A percentile compares a stretch with the other conserved stretches of the same genome.
Evolutionary conservation across 164 flowering plant genomes (phyloP).

Genomic region (Malania oleifera): DNA sequence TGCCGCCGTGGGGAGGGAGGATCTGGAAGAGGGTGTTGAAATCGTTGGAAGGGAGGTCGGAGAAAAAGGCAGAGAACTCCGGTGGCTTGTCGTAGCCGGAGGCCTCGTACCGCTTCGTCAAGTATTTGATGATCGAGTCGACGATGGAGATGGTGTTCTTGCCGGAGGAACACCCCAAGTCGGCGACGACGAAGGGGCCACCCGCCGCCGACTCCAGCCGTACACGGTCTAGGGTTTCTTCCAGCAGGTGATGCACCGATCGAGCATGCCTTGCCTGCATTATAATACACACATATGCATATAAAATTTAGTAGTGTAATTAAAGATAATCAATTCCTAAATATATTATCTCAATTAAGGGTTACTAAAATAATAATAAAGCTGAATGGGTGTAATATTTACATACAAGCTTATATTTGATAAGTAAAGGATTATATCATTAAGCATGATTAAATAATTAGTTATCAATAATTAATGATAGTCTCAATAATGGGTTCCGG

Average conservation of each 20-base stretch:
- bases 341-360: too few relatives aligned
- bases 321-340: too few relatives aligned
- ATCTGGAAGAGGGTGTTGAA: slow-evolving; percentile 92
- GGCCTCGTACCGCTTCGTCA: slow-evolving; percentile 61
- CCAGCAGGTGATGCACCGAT: slow-evolving; percentile 71
- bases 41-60: slow-evolving; percentile 88
- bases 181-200: slow-evolving; percentile 55
- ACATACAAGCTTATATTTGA: too few relatives aligned
- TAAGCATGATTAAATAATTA: too few relatives aligned
- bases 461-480: too few relatives aligned
- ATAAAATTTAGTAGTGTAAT: too few relatives aligned
- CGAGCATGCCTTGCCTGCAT: slow-evolving; percentile 75
- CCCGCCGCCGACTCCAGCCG: slow-evolving; percentile 32
- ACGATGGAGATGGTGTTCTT: slow-evolving; percentile 60
- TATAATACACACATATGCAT: not conserved
- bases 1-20: slow-evolving; percentile 59
- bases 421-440: too few relatives aligned
- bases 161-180: slow-evolving; percentile 79
- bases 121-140: slow-evolving; percentile 67
- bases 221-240: slow-evolving; percentile 57
- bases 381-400: too few relatives aligned
- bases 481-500: too few relatives aligned
- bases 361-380: too few relatives aligned
- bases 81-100: slow-evolving; percentile 40
- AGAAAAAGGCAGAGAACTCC: slow-evolving; percentile 81